Conservation (phyloP, 2,329 filamentous ascomycete species). For the Monilinia aucupariae region DNA sequence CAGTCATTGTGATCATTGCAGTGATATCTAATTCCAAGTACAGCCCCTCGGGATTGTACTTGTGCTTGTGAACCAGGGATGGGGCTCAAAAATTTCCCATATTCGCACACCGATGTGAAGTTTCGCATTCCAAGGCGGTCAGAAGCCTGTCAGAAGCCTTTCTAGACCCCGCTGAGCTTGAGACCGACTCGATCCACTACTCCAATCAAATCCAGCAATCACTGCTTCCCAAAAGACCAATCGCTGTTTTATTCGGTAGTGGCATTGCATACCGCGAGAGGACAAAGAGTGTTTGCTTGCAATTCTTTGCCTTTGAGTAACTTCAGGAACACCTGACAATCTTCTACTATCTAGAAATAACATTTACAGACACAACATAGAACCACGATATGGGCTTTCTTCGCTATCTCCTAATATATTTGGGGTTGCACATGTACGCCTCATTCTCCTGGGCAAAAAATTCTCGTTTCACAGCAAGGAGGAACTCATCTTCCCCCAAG, state of each 20-base stretch:
- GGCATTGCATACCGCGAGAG: not conserved
- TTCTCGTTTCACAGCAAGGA: not conserved
- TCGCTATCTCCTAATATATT: conserved; percentile 12
- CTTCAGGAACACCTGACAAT: not conserved
- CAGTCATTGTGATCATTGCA: not conserved
- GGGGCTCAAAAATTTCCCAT: conserved; percentile 3
- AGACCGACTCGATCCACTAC: not conserved
- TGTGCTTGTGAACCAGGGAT: not conserved
- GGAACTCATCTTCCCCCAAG: not conserved
- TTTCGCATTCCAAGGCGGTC: not conserved
- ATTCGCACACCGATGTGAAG: conserved; percentile 9
- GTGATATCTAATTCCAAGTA: not conserved
- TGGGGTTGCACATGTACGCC: conserved; percentile 1
- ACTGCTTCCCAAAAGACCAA: not conserved
- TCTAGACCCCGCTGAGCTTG: not conserved
- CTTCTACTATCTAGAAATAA: not conserved
- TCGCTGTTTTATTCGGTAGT: conserved; percentile 3
- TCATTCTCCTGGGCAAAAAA: not conserved
- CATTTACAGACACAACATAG: not conserved
- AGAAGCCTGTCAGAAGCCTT: not conserved
- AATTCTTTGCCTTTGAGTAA: not conserved
- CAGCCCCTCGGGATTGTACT: conserved; percentile 1
- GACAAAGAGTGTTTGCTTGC: conserved; percentile 9
- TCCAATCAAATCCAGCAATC: not conserved
- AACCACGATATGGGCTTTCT: not conserved